Base-by-base conservation (phyloP, 352 stramenopile species). In the Phytophthora chlamydospora region DNA sequence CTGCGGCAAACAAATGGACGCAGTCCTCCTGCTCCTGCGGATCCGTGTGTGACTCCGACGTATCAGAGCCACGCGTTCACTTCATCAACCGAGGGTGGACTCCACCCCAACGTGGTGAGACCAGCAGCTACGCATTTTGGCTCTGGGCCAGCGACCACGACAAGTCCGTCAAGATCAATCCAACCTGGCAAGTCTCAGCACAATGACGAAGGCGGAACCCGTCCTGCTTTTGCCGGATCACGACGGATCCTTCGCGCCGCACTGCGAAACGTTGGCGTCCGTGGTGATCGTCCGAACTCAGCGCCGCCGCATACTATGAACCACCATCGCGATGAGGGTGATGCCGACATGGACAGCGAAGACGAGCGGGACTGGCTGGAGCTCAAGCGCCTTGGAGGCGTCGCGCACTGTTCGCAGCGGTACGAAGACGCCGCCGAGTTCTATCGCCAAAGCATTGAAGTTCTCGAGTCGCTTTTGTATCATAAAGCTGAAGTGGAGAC, bases 391-490 rank as follows among this genome's bases (percentile, higher is more conserved):
- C 70, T 84, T 12, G 85, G 85, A 9, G 80, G 76, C 12, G 57
- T 62, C 8, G 78, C 82, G 0, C 80, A 93, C 53, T 63, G 58
- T 6, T 66, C 57, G 24, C 56, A 52, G 31, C 53, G 68, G 9
- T 93, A 83, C 33, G 47, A 75, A 51, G 71, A 84, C 6, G 80
- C 85, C 5, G 80, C 81, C 1, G 80, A 91, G 54, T 73, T 75
- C 53, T 82, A 85, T 61, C 73, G 77, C 6, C 69, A 79, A 47
- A 88, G 78, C 36, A 75, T 84, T 51, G 73, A 84, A 27, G 55
- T 68, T 8, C 55, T 95, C 19, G 75, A 90, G 21, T 59, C 52
- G 14, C 33, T 81, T 16, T 29, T 88, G 7, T 27, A 59, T 10
- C 54, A 74, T 21, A 46, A 80, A 10, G 61, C 60, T 16, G 66